These are phyloP conservation scores for Kodamaea sagamina DNA, from an alignment of 805 yeast genomes.

Conservation along the genomic window DNA sequence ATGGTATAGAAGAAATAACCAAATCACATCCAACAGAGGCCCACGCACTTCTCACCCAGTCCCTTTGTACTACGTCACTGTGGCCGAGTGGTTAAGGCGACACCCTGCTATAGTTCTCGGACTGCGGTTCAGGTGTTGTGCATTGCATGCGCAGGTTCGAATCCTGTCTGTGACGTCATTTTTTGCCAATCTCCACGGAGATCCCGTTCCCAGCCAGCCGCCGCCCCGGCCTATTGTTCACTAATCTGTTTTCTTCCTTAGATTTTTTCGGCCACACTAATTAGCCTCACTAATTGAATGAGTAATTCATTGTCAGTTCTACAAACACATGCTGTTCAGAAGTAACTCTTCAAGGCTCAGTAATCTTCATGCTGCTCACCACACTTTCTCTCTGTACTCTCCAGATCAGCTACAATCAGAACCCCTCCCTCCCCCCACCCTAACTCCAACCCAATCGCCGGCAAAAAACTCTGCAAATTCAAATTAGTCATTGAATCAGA, in stretches of 20 bases:
- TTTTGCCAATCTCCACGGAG: conserved; percentile 19
- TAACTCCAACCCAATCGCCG: conserved; percentile 4
- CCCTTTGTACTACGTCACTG: conserved; percentile 19
- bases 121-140: conserved; percentile 28
- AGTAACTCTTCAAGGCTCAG: too few relatives aligned
- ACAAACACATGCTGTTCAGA: too few relatives aligned
- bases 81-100: conserved; percentile 43
- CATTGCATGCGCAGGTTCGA: conserved; percentile 55
- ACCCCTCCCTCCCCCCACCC: not conserved
- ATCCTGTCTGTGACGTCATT: conserved; percentile 51
- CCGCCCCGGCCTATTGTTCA: too few relatives aligned
- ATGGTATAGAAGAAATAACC: too few relatives aligned
- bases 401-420: not conserved
- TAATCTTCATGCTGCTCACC: too few relatives aligned
- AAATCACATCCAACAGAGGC: too few relatives aligned
- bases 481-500: not conserved
- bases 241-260: too few relatives aligned
- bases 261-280: too few relatives aligned
- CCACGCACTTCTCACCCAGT: not conserved
- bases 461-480: not conserved
- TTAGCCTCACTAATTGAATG: too few relatives aligned
- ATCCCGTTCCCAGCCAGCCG: not conserved
- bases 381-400: too few relatives aligned
- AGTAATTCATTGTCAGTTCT: too few relatives aligned
- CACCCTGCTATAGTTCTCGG: conserved; percentile 24